Evolutionary conservation across 257 asterid species (phyloP), one percentile per base, ranked within the genome.

Genomic region (Solanum corneliomulleri): DNA sequence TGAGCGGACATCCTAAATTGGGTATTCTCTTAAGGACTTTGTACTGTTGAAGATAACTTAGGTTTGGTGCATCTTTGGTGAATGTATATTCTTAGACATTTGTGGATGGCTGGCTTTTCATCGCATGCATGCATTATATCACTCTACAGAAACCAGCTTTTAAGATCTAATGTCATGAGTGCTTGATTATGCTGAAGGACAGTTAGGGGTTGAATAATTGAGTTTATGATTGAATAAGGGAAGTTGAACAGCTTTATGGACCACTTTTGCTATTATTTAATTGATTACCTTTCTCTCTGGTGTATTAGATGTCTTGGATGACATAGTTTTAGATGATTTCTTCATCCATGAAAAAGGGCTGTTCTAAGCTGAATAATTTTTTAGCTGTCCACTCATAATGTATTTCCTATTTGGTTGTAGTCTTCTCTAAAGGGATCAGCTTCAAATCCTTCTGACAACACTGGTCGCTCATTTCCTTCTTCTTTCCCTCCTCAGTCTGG

Each of bases 401-500:
- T 49, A 49, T 80, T 80, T 80, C n/a, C 85, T 76, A 77, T 70
- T 72, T 86, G 86, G 88, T 78, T 91, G 88, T 94, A 95, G 98
- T 92, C 98, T 47, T 90, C 94, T 62, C 80, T 94, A 90, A 96
- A 91, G 69, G 96, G 95, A 74, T 95, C 98, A 85, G 93, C 93
- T 91, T 91, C 99, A 87, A 96, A 94, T 89, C 91, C 90, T 90
- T 88, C 94, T 41, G 99, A 96, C 83, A 88, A 89, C 85, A 83
- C 91, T 60, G 98, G 97, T 87, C 91, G 98, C 91, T 89, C 91
- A 74, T 93, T 93, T 75, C 78, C 95, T 13, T 89, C 94, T 81
- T 90, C 98, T 85, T 94, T 90, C 90, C 87, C 98, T 89, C 91
- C 97, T 66, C 98, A 94, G 87, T 91, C 96, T 87, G 99, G 96